These are phyloP conservation scores for Prunus fruticosa DNA, from an alignment of 306 rosid species.

Conservation along the genomic window DNA sequence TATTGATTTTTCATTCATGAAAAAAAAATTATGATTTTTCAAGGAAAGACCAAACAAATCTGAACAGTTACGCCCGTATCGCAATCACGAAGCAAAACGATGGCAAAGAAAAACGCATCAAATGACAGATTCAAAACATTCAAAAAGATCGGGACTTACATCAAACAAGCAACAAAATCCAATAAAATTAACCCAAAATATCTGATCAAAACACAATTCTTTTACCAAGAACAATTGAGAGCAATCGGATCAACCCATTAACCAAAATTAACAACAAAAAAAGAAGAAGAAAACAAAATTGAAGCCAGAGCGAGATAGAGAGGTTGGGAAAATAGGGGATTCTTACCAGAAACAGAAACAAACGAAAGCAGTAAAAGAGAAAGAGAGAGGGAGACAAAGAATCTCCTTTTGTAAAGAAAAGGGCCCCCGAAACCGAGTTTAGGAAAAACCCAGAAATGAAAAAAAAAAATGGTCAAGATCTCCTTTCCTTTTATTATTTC, in stretches of 20 bases:
- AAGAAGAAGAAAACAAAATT: neutral
- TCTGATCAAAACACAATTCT: conserved; percentile 7
- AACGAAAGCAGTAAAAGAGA: neutral
- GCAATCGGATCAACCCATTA: conserved; percentile 13
- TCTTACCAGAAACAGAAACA: conserved; percentile 41
- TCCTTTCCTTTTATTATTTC: conserved; percentile 37
- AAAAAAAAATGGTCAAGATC: conserved; percentile 25
- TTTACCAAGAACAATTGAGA: conserved; percentile 13
- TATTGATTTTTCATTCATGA: no score
- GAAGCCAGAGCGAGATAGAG: neutral
- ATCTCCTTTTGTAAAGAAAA: conserved; percentile 38
- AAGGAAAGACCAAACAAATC: no score
- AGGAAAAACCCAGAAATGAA: conserved; percentile 14
- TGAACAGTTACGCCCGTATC: no score
- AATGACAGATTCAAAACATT: neutral
- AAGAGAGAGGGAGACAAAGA: conserved; percentile 20
- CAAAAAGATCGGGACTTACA: neutral
- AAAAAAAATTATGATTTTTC: no score
- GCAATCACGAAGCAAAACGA: neutral
- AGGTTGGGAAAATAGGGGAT: neutral
- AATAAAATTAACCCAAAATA: neutral
- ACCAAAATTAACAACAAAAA: conserved; percentile 8
- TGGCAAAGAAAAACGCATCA: neutral
- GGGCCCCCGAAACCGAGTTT: conserved; percentile 45
- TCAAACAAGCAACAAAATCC: neutral